A percentile compares a stretch with the other conserved stretches of the same genome.
These are phyloP conservation scores for Cyclanthera cordifolia DNA, from an alignment of 306 rosid genomes.

Conservation along the genomic window DNA sequence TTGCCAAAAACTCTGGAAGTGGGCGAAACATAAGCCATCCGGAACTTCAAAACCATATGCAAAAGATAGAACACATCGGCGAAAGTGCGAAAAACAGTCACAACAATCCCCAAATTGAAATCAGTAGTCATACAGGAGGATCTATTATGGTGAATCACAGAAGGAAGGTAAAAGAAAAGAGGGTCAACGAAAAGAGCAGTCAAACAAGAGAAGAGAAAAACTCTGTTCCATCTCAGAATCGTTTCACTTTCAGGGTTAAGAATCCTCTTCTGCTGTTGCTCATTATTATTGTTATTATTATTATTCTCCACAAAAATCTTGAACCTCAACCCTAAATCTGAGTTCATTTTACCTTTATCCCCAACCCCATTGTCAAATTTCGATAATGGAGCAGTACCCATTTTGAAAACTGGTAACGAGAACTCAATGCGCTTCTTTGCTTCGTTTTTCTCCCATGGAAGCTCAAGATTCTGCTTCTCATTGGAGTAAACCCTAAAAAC, in stretches of 20 bases:
- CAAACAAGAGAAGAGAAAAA: slow-evolving; percentile 54
- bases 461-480: slow-evolving; percentile 28
- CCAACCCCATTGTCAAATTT: slow-evolving; percentile 24
- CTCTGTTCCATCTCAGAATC: slow-evolving; percentile 62
- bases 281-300: slow-evolving; percentile 23
- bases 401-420: slow-evolving; percentile 33
- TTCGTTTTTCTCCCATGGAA: slow-evolving; percentile 31
- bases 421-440: slow-evolving; percentile 26
- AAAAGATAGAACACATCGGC: slow-evolving; percentile 62
- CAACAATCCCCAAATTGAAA: slow-evolving; percentile 51
- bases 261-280: slow-evolving; percentile 37
- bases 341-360: slow-evolving; percentile 21
- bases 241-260: slow-evolving; percentile 78
- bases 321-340: slow-evolving; percentile 30
- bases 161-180: slow-evolving; percentile 69
- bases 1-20: slow-evolving; percentile 80
- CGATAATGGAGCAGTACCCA: slow-evolving; percentile 17
- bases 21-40: slow-evolving; percentile 73
- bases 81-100: slow-evolving; percentile 69
- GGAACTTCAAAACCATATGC: slow-evolving; percentile 57
- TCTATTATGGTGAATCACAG: slow-evolving; percentile 26
- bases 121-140: slow-evolving; percentile 63
- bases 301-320: slow-evolving; percentile 33
- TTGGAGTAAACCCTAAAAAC: slow-evolving; percentile 40
- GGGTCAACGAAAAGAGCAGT: slow-evolving; percentile 77